Percentiles rank a stretch among this genome's conserved stretches.
phyloP scores from a whole-genome alignment of 768 basidiomycete species.

The Russula dissimulans region DNA sequence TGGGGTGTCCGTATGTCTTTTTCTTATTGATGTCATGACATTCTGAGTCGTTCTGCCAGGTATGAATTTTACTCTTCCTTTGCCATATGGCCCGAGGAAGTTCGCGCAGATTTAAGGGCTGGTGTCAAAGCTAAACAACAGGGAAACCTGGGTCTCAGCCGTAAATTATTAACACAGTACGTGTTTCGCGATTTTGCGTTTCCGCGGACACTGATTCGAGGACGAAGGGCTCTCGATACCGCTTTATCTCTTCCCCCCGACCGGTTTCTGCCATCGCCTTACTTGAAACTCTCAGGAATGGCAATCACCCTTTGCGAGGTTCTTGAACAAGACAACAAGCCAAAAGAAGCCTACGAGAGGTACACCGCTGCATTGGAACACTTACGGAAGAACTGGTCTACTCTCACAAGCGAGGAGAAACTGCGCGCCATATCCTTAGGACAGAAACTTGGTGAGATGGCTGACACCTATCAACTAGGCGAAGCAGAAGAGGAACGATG shows the following conservation, averaged over 20 bases:
- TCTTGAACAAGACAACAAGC: slow-evolving; percentile 34
- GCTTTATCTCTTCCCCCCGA: slow-evolving; percentile 36
- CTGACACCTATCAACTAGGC: slow-evolving; percentile 27
- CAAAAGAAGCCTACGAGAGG: slow-evolving; percentile 23
- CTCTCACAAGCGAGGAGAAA: slow-evolving; percentile 30
- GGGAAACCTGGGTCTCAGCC: slow-evolving; percentile 43
- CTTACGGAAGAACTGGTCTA: slow-evolving; percentile 19
- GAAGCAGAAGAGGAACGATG: slow-evolving; percentile 35
- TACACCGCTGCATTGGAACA: slow-evolving; percentile 24
- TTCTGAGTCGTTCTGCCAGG: slow-evolving; percentile 30
- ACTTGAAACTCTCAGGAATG: slow-evolving; percentile 61
- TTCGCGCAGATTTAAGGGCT: slow-evolving; percentile 54
- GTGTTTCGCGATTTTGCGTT: slow-evolving; percentile 17
- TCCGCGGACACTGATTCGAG: background rate
- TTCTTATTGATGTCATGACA: background rate
- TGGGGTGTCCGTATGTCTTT: slow-evolving; percentile 15
- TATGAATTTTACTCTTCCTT: slow-evolving; percentile 48
- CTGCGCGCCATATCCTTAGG: slow-evolving; percentile 38
- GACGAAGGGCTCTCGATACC: slow-evolving; percentile 45
- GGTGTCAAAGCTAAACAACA: slow-evolving; percentile 56
- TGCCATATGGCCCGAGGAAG: slow-evolving; percentile 57
- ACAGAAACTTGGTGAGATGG: slow-evolving; percentile 38
- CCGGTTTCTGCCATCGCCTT: slow-evolving; percentile 35
- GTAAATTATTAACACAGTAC: slow-evolving; percentile 46
- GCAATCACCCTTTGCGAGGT: slow-evolving; percentile 52